These are phyloP conservation scores for Carallia pectinifolia DNA, from an alignment of 345 rosid genomes.

Conservation along the genomic window DNA sequence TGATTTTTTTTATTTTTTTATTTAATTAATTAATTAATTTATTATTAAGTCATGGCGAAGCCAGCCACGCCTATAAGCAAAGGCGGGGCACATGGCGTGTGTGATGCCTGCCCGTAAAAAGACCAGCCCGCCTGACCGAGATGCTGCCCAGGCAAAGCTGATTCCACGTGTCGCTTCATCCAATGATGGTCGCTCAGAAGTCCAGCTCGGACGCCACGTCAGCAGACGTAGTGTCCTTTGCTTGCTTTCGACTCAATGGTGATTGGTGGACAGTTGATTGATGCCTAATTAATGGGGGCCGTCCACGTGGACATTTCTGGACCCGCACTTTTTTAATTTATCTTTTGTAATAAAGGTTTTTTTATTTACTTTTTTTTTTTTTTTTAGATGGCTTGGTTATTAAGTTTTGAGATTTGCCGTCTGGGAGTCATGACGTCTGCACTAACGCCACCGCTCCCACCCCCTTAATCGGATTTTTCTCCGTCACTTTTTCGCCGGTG, in stretches of 20 bases:
- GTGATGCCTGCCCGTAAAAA: constrained; percentile 17
- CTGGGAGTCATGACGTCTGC: constrained; percentile 27
- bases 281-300: constrained; percentile 15
- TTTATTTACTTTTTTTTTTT: no score
- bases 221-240: constrained; percentile 22
- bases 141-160: not conserved
- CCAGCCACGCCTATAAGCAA: constrained; percentile 14
- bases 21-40: not conserved
- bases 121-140: constrained; percentile 6
- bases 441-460: constrained; percentile 15
- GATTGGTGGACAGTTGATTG: not conserved
- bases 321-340: not conserved
- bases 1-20: not conserved
- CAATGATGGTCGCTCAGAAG: constrained; percentile 27
- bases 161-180: constrained; percentile 42
- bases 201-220: constrained; percentile 67
- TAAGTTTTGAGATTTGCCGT: constrained; percentile 33
- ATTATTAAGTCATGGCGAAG: not conserved
- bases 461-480: constrained; percentile 16
- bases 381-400: constrained; percentile 24
- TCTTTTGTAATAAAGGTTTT: no score
- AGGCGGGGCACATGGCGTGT: constrained; percentile 28
- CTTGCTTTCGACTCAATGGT: constrained; percentile 55
- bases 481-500: constrained; percentile 14
- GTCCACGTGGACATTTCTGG: constrained; percentile 34